Base-by-base conservation (phyloP, 257 asterid species). In the Scutellaria barbata region DNA sequence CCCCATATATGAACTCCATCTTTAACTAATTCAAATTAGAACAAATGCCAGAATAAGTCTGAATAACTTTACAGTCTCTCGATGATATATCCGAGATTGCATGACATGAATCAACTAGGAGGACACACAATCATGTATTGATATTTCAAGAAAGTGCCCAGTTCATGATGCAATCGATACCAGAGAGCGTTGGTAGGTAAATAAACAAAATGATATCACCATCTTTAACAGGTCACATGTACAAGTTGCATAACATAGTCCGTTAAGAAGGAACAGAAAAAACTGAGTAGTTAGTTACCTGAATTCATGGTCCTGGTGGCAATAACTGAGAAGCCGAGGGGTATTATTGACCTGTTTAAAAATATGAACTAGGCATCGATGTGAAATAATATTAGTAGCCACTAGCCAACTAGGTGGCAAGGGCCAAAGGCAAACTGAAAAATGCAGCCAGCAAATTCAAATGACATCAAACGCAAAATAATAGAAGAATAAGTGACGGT, bases 201-300 rank as follows among this genome's bases (percentile, higher is more conserved):
- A 22, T 63, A 61, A 20, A 55, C 18, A 69, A 47, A 48, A 69
- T 10, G 13, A 56, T 1, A 5, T 9, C 20, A 48, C 25, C 56
- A 69, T 55, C 35, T 69, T 69, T 45, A 42, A 35, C 13, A 69
- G 16, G 60, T 16, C 59, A 58, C 6, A 17, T 35, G 58, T 1
- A 5, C 40, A 52, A 40, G 41, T n/a, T 39, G 45, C 45, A 46
- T 63, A 22, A 14, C 37, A 9, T 30, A 61, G 41, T 52, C 39
- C 33, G 55, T 45, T 16, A 54, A 55, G 54, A 53, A 68, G 25
- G 30, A 18, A 40, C 39, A 46, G 7, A 66, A 66, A 46, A 55
- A 46, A 20, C 5, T 7, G 55, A 2, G 40, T 18, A 74, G 37
- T 46, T 43, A 35, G 16, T 25, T 55, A 70, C 76, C 80, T 69